Base-by-base conservation (phyloP, 805 yeast genomes). In the Yarrowia sp. region DNA sequence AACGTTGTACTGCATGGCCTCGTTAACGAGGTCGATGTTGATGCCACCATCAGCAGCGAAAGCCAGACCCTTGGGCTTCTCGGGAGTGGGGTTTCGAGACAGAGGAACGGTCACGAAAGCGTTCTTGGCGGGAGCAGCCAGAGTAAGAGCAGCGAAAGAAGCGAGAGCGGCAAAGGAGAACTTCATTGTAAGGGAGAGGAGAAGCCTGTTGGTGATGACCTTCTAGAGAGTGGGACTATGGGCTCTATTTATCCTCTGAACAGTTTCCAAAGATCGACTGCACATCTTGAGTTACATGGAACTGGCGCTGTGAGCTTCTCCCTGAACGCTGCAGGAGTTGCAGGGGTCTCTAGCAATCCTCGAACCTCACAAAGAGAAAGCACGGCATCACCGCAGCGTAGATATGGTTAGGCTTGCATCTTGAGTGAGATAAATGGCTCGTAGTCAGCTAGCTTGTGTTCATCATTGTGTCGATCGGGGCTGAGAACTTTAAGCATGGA, bases 1-100 rank as follows among this genome's bases (percentile, higher is more conserved):
- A 8, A 79, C 74, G 58, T 73, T 66, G 68, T 72, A 74, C 16
- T 71, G 42, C 61, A 66, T 42, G 35, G 45, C 35, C n/a, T 67
- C 45, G 72, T 77, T 75, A 36, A 59, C 35, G 43, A 59, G 12
- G 3, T 43, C 65, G 11, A 45, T n/a, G 49, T 16, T 43, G 43
- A 59, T 35, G 7, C 58, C 58, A 2, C 63, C 63, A 9, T 38
- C 63, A 56, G 64, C 64, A 35, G 64, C 64, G 11, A 58, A 58
- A 11, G 36, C 15, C 22, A 10, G 3, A 15, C 46, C 63, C 40
- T 42, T 42, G 26, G 7, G n/a, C 15, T n/a, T n/a, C 22, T 43
- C 42, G 19, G 52, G 52, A 19, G 52, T 45, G 14, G 65, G 52
- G 32, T 16, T 10, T 59, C 65, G 52, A 8, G 42, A 8, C 65